Conservation (phyloP, 345 rosid genomes). For the Nephelium lappaceum region DNA sequence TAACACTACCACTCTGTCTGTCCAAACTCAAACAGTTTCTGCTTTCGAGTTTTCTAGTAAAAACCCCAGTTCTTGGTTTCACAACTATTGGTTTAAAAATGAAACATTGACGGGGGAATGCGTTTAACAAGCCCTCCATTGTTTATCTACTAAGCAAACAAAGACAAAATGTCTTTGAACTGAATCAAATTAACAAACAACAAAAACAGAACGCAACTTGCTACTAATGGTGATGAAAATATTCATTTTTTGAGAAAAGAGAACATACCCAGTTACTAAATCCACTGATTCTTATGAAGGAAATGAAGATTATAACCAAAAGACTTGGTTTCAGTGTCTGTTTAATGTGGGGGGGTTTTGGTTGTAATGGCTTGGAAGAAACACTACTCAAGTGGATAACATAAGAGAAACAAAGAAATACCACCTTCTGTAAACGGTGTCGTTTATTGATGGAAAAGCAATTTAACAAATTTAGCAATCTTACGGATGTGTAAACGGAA, state of each 20-base stretch:
- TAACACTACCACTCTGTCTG: constrained; percentile 15
- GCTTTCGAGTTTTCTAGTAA: constrained; percentile 14
- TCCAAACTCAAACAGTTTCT: constrained; percentile 26
- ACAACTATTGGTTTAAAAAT: constrained; percentile 22
- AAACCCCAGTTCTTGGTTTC: constrained; percentile 32
- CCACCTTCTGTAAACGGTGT: neutral
- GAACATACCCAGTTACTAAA: constrained; percentile 21
- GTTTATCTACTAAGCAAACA: constrained; percentile 3
- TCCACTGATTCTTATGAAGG: neutral
- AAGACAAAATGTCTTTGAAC: neutral
- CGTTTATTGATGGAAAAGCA: neutral
- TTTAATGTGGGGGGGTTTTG: neutral
- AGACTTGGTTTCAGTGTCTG: neutral
- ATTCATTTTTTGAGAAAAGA: constrained; percentile 1
- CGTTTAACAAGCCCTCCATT: constrained; percentile 48
- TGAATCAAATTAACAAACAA: neutral
- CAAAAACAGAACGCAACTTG: neutral
- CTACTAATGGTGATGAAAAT: constrained; percentile 3
- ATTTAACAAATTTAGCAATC: no score
- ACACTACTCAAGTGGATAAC: constrained; percentile 1
- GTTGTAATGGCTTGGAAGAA: neutral
- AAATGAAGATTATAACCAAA: neutral
- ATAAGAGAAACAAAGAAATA: neutral
- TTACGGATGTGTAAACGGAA: no score
- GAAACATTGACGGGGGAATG: constrained; percentile 36